Conservation (phyloP, 352 stramenopile genomes). For the Phytophthora pinifolia region DNA sequence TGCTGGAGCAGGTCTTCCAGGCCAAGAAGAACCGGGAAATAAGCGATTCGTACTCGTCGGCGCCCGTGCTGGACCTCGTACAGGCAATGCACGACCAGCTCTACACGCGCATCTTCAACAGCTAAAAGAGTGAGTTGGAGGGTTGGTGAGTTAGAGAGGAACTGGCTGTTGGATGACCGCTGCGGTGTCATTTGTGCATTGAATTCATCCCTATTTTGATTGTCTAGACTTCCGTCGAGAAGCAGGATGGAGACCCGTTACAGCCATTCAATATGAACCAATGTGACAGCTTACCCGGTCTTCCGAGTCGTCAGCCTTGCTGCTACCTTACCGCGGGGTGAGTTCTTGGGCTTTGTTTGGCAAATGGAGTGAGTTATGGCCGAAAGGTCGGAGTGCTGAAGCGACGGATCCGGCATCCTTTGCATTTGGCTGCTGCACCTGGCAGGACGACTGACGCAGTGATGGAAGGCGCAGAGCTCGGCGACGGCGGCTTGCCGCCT, state of each 20-base stretch:
- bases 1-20: conserved; percentile 59
- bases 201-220: no score
- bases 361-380: not conserved
- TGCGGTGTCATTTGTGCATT: not conserved
- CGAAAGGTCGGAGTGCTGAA: conserved; percentile 13
- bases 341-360: no score
- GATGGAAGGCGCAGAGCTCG: conserved; percentile 17
- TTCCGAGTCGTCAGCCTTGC: not conserved
- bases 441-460: not conserved
- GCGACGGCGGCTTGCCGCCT: not conserved
- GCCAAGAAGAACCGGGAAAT: conserved; percentile 67
- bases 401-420: conserved; percentile 15
- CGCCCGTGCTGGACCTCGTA: conserved; percentile 76
- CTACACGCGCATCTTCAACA: conserved; percentile 91
- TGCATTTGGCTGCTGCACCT: not conserved
- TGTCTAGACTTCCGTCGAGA: no score
- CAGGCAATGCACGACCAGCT: conserved; percentile 85
- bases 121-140: conserved; percentile 17
- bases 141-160: not conserved
- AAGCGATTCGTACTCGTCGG: conserved; percentile 74
- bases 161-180: not conserved
- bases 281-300: not conserved
- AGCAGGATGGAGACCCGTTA: not conserved
- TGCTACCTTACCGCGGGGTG: not conserved
- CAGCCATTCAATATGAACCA: conserved; percentile 9